Base-by-base conservation (phyloP, 129 eudicot species). In the Flaveria trinervia region DNA sequence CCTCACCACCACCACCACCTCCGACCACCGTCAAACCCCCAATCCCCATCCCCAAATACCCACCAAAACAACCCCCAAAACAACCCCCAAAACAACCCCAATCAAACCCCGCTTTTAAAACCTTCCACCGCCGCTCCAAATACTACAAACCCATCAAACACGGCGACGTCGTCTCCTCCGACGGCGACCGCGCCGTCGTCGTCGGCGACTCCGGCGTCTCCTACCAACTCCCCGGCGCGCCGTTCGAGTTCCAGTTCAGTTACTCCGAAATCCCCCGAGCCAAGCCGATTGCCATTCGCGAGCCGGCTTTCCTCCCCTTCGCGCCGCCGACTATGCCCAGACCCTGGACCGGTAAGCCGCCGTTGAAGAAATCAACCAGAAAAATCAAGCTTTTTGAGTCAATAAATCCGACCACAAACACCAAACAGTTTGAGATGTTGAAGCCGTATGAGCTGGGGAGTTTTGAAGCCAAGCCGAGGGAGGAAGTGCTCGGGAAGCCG, bases 331-430 rank as follows among this genome's bases (percentile, higher is more conserved):
- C 86, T 49, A 94, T 94, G 98, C 92, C 92, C 0, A 55, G 98
- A 72, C 98, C 98, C 2, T 94, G 98, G 98, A 94, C 98, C 5
- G 98, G 98, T 30, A 94, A 91, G 71, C 96, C 98, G 25, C 98
- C 98, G 2, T 61, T 94, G 89, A 91, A 89, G 78, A 86, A 91
- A 79, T 22, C 84, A 6, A 76, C 81, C 50, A 90, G 77, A 45
- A 90, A 93, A 7, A 83, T 93, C 9, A 85, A 84, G 71, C 86
- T 93, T 56, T 88, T 90, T 66, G 92, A 89, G 72, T 72, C 89
- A 0, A 70, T 80, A 20, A 76, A 54, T 22, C 82, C 84, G 17
- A 28, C 30, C 26, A 55, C 45, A 18, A 75, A 45, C 39, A 74
- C 22, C 23, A 85, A 72, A 72, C 48, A 57, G 18, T 46, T 84